Evolutionary conservation across 768 basidiomycete species (phyloP).

Genomic region (Pisolithus orientalis): DNA sequence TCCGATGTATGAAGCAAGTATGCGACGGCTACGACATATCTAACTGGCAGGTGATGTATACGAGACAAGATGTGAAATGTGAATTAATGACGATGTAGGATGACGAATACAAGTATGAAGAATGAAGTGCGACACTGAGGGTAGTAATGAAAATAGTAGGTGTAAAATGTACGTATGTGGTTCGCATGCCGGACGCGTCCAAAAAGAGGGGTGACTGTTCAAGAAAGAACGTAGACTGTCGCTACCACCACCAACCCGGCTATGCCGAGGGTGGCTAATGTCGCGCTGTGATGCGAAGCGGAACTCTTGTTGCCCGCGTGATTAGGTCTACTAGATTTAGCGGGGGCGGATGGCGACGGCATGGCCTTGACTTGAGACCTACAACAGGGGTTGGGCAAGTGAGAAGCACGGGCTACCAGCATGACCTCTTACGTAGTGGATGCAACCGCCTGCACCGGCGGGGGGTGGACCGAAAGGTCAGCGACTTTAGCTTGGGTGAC

Average conservation of each 20-base stretch:
- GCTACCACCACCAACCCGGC: slow-evolving; percentile 17
- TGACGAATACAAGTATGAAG: neutral
- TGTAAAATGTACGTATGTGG: slow-evolving; percentile 8
- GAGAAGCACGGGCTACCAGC: neutral
- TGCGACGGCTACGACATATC: neutral
- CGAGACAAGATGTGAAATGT: neutral
- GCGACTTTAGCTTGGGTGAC: slow-evolving; percentile 20
- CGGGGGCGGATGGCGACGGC: no score
- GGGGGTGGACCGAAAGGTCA: slow-evolving; percentile 11
- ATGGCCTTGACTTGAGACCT: no score
- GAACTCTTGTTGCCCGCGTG: slow-evolving; percentile 29
- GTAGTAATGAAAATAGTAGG: neutral
- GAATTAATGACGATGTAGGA: neutral
- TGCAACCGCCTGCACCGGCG: slow-evolving; percentile 3
- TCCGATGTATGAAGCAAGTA: no score
- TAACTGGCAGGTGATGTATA: neutral
- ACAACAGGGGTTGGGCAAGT: neutral
- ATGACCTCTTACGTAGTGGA: neutral
- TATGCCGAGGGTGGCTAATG: slow-evolving; percentile 18
- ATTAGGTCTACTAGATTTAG: slow-evolving; percentile 8
- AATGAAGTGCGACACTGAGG: neutral
- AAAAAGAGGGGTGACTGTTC: neutral
- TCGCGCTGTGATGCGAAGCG: slow-evolving; percentile 19
- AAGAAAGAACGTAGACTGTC: slow-evolving; percentile 18
- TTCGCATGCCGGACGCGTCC: neutral